Conservation (phyloP, 2,329 filamentous ascomycete genomes). For the Colletotrichum echinochloae region DNA sequence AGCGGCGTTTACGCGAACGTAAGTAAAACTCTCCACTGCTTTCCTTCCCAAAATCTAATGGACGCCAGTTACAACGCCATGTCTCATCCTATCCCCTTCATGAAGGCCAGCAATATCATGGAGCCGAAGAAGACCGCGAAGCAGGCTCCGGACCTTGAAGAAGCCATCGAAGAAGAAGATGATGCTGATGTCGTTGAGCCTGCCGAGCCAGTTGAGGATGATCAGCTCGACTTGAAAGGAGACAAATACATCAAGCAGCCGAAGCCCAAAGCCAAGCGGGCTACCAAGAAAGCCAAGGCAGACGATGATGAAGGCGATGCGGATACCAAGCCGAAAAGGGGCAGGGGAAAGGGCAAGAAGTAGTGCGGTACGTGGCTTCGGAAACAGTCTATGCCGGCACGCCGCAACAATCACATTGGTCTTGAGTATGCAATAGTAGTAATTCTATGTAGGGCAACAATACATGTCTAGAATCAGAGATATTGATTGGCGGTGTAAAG, state of each 20-base stretch:
- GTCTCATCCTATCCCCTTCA: conserved; percentile 92
- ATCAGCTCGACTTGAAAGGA: conserved; percentile 86
- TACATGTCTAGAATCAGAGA: not conserved
- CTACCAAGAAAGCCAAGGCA: conserved; percentile 52
- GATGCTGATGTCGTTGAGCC: conserved; percentile 72
- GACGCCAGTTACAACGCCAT: conserved; percentile 80
- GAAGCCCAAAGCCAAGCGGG: conserved; percentile 72
- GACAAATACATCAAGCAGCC: conserved; percentile 97
- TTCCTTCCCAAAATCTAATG: conserved; percentile 38
- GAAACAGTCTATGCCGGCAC: not conserved
- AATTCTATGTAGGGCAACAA: not conserved
- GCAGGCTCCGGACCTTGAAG: conserved; percentile 92
- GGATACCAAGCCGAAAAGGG: conserved; percentile 67
- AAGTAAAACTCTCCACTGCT: conserved; percentile 54
- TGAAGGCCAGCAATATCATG: conserved; percentile 86
- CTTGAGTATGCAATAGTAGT: not conserved
- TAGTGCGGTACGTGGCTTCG: not conserved
- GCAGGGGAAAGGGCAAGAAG: conserved; percentile 64
- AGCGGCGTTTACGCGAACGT: conserved; percentile 88
- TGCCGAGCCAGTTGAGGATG: conserved; percentile 75
- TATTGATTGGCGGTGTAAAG: not conserved
- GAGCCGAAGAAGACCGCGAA: conserved; percentile 78
- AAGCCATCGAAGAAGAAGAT: conserved; percentile 94
- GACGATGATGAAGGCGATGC: conserved; percentile 63
- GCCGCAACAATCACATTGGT: not conserved